Evolutionary conservation across 257 asterid genomes (phyloP).

Genomic region (Primulina eburnea): DNA sequence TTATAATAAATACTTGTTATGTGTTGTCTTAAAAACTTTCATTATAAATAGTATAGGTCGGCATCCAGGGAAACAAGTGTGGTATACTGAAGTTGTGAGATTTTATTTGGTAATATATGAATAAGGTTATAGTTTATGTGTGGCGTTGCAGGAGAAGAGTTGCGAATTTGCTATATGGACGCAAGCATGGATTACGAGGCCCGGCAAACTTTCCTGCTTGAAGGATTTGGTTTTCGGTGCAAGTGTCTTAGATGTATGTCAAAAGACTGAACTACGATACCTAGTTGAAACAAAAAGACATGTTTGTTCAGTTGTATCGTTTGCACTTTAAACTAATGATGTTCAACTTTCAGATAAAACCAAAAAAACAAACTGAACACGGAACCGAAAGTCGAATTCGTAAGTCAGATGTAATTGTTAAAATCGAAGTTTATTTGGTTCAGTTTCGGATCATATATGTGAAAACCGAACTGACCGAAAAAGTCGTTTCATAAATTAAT

Average conservation of each 20-base stretch:
- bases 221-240: conserved; percentile 80
- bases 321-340: too few relatives aligned
- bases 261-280: conserved; percentile 38
- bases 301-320: too few relatives aligned
- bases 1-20: background rate
- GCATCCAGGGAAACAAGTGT: background rate
- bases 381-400: too few relatives aligned
- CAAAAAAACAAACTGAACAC: too few relatives aligned
- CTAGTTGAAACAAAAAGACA: background rate
- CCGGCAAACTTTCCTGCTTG: conserved; percentile 48
- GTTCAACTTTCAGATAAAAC: too few relatives aligned
- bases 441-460: too few relatives aligned
- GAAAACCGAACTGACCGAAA: too few relatives aligned
- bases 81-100: background rate
- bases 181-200: conserved; percentile 80
- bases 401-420: too few relatives aligned
- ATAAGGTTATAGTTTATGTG: conserved; percentile 11
- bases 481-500: too few relatives aligned
- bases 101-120: conserved; percentile 1
- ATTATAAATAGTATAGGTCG: background rate
- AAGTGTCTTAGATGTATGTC: conserved; percentile 68
- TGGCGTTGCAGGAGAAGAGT: conserved; percentile 64
- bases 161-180: conserved; percentile 79
- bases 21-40: background rate
- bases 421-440: too few relatives aligned